Evolutionary conservation across 345 rosid species (phyloP).

Genomic region (Melaleuca alternifolia): DNA sequence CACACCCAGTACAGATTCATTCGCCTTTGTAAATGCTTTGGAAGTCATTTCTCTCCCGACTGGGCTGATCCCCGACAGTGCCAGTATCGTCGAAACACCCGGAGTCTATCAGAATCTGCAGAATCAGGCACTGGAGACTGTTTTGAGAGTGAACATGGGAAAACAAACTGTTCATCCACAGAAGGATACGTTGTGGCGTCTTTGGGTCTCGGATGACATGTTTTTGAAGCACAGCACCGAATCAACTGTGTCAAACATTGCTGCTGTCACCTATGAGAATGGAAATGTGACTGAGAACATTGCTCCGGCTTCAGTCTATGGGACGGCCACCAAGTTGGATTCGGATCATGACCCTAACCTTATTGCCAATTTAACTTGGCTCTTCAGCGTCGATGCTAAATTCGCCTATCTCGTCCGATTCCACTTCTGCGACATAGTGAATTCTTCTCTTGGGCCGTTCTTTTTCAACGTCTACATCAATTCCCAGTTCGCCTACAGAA

Average conservation of each 20-base stretch:
- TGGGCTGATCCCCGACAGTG: constrained; percentile 40
- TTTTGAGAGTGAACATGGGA: constrained; percentile 85
- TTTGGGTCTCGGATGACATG: constrained; percentile 54
- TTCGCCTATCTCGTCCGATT: constrained; percentile 65
- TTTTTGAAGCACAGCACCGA: constrained; percentile 22
- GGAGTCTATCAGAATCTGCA: constrained; percentile 10
- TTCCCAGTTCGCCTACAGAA: constrained; percentile 25
- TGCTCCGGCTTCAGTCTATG: constrained; percentile 67
- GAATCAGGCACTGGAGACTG: constrained; percentile 53
- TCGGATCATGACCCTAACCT: constrained; percentile 6
- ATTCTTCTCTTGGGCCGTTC: background rate
- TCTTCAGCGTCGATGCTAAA: constrained; percentile 46
- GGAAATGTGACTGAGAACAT: constrained; percentile 19
- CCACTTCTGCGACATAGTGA: constrained; percentile 62
- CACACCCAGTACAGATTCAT: constrained; percentile 30
- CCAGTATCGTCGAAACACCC: constrained; percentile 11
- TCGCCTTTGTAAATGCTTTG: constrained; percentile 67
- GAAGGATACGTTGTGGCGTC: constrained; percentile 61
- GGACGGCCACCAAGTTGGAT: constrained; percentile 53
- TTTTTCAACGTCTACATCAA: constrained; percentile 46
- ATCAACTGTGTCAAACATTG: constrained; percentile 13
- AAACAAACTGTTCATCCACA: constrained; percentile 32
- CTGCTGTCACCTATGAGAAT: constrained; percentile 36
- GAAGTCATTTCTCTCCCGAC: constrained; percentile 64
- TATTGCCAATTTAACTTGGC: constrained; percentile 62